Base-by-base conservation (phyloP, 495 filamentous ascomycete genomes). In the Hyaloscypha bicolor region DNA sequence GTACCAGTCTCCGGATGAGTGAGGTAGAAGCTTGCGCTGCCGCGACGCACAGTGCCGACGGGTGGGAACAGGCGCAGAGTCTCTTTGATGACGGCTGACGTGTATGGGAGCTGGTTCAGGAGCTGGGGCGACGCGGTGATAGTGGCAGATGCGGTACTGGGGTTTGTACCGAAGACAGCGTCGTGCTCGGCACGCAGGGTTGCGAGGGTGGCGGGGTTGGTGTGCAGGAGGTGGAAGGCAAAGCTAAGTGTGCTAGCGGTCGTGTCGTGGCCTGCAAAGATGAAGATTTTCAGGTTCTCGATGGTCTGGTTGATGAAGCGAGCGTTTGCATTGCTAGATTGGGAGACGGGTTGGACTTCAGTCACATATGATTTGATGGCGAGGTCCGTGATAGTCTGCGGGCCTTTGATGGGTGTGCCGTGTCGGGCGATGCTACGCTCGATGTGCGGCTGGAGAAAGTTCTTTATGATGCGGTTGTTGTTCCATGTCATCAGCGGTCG, bases 41-140 rank as follows among this genome's bases (percentile, higher is more conserved):
- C 74, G 21, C 5, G 63, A 6, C 65, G 73, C 31, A 70, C 48
- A 12, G 68, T 71, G 16, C 62, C 63, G 2, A 69, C 74, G 14
- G 73, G 63, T 4, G 79, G 74, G 39, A 58, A 77, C 63, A 82
- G 9, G 14, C 83, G 73, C 55, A 85, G 66, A 4, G 74, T 77
- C 71, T 85, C 83, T 60, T 78, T 77, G 55, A 85, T 78, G 16
- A 80, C 76, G 14, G 73, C 79, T 4, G 74, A 56, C 1, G 79
- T 81, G 60, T 82, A 84, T 2, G 76, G 62, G 72, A 79, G 68
- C 55, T 69, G 62, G 62, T 79, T 81, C 14, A 78, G 62, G 6
- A 79, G 63, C 42, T 75, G 60, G 2, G 77, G 73, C n/a, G 72
- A 48, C 6, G 37, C 30, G n/a, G 60, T 71, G 57, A 81, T 70